Percentiles rank a stretch among this genome's conserved stretches.
phyloP scores from a whole-genome alignment of 2,329 filamentous ascomycete species.

The Pseudogymnoascus sp. region DNA sequence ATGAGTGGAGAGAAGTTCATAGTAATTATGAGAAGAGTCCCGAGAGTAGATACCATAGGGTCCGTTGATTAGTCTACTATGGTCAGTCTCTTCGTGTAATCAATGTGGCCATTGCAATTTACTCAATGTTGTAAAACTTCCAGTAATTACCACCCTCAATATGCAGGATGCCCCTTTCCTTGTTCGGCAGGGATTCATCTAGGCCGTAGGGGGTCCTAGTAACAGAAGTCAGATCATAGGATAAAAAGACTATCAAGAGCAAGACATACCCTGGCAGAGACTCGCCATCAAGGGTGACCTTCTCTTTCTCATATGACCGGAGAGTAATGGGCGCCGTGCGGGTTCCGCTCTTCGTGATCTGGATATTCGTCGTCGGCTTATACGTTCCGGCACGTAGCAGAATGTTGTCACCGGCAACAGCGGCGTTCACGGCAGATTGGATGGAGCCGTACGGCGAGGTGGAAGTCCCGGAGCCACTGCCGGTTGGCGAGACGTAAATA shows the following conservation, averaged over 20 bases:
- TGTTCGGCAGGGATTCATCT: conserved; percentile 33
- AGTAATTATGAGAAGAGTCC: conserved; percentile 32
- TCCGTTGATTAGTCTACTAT: conserved; percentile 28
- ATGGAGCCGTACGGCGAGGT: conserved; percentile 39
- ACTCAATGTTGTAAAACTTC: conserved; percentile 38
- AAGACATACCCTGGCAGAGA: conserved; percentile 21
- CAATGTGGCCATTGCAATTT: neutral
- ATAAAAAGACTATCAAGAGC: neutral
- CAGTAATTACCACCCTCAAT: conserved; percentile 40
- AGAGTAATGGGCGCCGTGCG: conserved; percentile 36
- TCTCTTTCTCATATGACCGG: conserved; percentile 37
- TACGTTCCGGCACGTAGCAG: conserved; percentile 41
- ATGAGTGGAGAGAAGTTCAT: conserved; percentile 32
- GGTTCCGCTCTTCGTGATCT: conserved; percentile 40
- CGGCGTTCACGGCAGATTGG: conserved; percentile 40
- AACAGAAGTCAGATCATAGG: conserved; percentile 2
- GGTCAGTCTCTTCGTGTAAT: neutral
- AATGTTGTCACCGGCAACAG: conserved; percentile 41
- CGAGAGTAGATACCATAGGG: conserved; percentile 34
- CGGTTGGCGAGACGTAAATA: conserved; percentile 40
- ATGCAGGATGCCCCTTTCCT: conserved; percentile 41
- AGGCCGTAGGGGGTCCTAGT: conserved; percentile 36
- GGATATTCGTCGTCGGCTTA: conserved; percentile 40
- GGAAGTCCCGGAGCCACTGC: conserved; percentile 36
- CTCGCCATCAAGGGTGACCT: conserved; percentile 42